These are phyloP conservation scores for Meyerozyma elateridarum DNA, from an alignment of 1,139 yeast genomes.

Conservation along the genomic window DNA sequence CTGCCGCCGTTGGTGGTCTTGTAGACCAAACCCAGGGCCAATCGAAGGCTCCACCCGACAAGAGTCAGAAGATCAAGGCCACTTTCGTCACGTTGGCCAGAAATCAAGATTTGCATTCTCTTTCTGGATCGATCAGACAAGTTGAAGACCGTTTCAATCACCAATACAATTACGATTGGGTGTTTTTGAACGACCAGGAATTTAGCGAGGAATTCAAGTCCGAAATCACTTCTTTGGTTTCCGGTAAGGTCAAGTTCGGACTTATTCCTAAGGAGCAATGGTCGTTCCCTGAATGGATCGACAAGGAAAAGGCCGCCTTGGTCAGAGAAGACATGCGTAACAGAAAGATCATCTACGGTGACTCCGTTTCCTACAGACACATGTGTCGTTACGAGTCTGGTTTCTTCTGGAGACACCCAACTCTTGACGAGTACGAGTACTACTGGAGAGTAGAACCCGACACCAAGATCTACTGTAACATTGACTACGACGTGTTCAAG, in stretches of 20 bases:
- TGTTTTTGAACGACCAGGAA: slow-evolving; percentile 74
- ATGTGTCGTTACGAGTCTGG: slow-evolving; percentile 95
- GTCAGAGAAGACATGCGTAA: slow-evolving; percentile 49
- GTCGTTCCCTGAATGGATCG: slow-evolving; percentile 65
- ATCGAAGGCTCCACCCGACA: slow-evolving; percentile 31
- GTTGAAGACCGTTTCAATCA: slow-evolving; percentile 84
- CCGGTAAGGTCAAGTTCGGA: slow-evolving; percentile 65
- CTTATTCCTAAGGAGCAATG: slow-evolving; percentile 59
- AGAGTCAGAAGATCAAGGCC: slow-evolving; percentile 49
- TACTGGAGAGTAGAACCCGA: slow-evolving; percentile 97
- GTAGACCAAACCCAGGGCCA: slow-evolving; percentile 25
- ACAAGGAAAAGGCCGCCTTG: slow-evolving; percentile 50
- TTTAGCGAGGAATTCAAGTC: slow-evolving; percentile 59
- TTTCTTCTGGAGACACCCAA: slow-evolving; percentile 74
- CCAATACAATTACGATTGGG: slow-evolving; percentile 89
- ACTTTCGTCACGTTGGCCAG: slow-evolving; percentile 80
- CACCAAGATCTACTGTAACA: slow-evolving; percentile 70
- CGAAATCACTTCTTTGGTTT: slow-evolving; percentile 46
- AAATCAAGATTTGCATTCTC: slow-evolving; percentile 68
- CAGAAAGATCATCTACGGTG: slow-evolving; percentile 56
- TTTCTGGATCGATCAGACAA: slow-evolving; percentile 61
- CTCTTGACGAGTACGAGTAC: slow-evolving; percentile 69
- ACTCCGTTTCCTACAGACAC: slow-evolving; percentile 60
- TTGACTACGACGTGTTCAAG: slow-evolving; percentile 77
- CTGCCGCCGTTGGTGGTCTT: slow-evolving; percentile 43